Conservation (phyloP, 1,284 basidiomycete species). For the Heterobasidion annosum region DNA sequence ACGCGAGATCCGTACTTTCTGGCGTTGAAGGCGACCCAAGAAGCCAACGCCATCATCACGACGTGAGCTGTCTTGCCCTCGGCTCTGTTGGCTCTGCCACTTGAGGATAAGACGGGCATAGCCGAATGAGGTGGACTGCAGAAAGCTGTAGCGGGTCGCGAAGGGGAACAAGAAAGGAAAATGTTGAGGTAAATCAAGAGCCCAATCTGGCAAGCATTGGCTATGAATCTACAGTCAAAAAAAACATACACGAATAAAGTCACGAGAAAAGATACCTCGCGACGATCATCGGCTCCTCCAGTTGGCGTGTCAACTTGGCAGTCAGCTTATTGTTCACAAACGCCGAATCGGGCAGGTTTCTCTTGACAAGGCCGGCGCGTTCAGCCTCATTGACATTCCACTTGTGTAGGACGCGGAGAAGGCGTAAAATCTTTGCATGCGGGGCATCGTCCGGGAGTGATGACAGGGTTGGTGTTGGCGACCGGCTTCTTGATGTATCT, state of each 20-base stretch:
- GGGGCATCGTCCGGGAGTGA: conserved; percentile 81
- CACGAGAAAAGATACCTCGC: conserved; percentile 57
- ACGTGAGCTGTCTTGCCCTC: conserved; percentile 65
- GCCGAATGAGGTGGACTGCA: conserved; percentile 96
- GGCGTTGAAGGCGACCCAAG: conserved; percentile 86
- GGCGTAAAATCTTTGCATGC: conserved; percentile 84
- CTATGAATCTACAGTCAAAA: conserved; percentile 28
- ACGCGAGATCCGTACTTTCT: conserved; percentile 95
- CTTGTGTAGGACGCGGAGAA: conserved; percentile 83
- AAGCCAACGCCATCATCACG: conserved; percentile 88
- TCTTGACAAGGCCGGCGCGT: conserved; percentile 37
- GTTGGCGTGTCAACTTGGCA: conserved; percentile 94
- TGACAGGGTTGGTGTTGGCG: conserved; percentile 53
- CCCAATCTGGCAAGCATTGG: conserved; percentile 95
- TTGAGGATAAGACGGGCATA: conserved; percentile 89
- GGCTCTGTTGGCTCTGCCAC: conserved; percentile 78
- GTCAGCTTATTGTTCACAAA: conserved; percentile 99
- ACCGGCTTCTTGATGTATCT: conserved; percentile 36
- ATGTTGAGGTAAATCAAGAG: conserved; percentile 85
- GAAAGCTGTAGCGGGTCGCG: conserved; percentile 91
- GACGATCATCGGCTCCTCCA: conserved; percentile 98
- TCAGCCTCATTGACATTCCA: conserved; percentile 63
- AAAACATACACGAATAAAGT: not conserved
- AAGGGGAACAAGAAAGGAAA: conserved; percentile 99
- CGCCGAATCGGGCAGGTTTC: conserved; percentile 61